Evolutionary conservation across 129 eudicot species (phyloP).

Genomic region (Solidago caesia): DNA sequence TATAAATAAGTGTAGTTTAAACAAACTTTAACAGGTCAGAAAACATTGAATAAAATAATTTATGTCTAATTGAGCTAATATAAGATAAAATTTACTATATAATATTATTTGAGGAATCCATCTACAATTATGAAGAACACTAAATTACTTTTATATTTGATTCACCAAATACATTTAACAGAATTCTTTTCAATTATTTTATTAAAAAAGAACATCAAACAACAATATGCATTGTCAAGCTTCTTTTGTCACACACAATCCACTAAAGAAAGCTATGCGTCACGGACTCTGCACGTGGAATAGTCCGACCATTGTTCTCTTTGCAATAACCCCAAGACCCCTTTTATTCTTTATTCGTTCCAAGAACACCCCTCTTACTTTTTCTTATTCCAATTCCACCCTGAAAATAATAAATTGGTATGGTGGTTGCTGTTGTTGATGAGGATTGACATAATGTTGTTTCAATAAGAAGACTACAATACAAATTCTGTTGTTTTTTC

Average conservation of each 20-base stretch:
- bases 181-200: constrained; percentile 16
- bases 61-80: no score
- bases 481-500: no score
- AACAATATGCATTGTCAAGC: constrained; percentile 17
- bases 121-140: no score
- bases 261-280: neutral
- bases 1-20: no score
- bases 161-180: neutral
- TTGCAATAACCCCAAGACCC: constrained; percentile 15
- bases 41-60: no score
- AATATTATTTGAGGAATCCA: no score
- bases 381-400: constrained; percentile 15
- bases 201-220: constrained; percentile 16
- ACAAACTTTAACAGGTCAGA: no score
- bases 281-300: constrained; percentile 41
- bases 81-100: no score
- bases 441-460: no score
- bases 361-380: constrained; percentile 19
- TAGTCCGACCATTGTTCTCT: constrained; percentile 40
- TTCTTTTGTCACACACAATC: constrained; percentile 35
- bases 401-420: neutral
- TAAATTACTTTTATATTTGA: neutral
- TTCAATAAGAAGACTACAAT: no score
- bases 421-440: neutral
- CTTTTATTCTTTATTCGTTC: neutral